These are phyloP conservation scores for Acanthamoeba triangularis DNA, from an alignment of 208 protist species.

Conservation along the genomic window DNA sequence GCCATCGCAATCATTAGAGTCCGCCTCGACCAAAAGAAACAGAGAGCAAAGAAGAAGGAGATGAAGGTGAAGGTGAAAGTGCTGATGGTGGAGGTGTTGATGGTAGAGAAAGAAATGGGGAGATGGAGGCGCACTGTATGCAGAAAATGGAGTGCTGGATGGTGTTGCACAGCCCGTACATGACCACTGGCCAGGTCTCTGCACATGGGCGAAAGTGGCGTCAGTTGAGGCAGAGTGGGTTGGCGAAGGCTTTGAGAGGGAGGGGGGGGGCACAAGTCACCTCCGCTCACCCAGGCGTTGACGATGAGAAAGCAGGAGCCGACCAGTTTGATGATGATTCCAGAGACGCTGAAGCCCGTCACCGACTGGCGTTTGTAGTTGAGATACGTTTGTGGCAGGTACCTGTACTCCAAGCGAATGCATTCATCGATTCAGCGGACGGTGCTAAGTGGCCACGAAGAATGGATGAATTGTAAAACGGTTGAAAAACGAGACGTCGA, in stretches of 20 bases:
- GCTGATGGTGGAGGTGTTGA: not conserved
- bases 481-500: no score
- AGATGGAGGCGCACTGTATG: not conserved
- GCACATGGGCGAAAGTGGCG: not conserved
- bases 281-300: constrained; percentile 41
- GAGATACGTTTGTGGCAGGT: constrained; percentile 26
- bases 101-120: not conserved
- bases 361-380: constrained; percentile 44
- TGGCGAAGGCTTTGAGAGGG: not conserved
- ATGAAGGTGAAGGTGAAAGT: not conserved
- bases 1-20: no score
- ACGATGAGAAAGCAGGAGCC: constrained; percentile 45
- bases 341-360: constrained; percentile 10
- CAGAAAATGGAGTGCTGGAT: constrained; percentile 39
- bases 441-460: not conserved
- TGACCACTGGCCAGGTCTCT: constrained; percentile 45
- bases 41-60: not conserved
- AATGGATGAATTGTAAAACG: not conserved
- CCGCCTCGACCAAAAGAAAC: not conserved
- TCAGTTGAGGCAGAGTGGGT: not conserved
- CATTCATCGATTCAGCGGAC: no score
- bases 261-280: not conserved
- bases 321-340: constrained; percentile 50
- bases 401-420: not conserved
- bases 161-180: constrained; percentile 39